Evolutionary conservation across 1,284 basidiomycete genomes (phyloP).

Genomic region (Taiwanofungus camphoratus): DNA sequence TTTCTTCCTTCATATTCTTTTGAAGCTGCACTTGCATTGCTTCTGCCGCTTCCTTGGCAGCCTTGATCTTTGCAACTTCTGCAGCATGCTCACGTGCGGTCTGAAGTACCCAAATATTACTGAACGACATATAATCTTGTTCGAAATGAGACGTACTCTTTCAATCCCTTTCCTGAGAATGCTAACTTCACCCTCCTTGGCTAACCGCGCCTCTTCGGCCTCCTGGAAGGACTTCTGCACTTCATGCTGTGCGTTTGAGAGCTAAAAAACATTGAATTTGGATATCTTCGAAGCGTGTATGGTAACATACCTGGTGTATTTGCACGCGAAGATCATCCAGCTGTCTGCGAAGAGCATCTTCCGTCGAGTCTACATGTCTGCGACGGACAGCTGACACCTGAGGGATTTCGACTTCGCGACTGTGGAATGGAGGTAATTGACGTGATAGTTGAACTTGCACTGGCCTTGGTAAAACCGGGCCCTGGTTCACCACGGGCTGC

Average conservation of each 20-base stretch:
- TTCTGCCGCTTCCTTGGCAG: slow-evolving; percentile 55
- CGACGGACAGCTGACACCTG: not conserved
- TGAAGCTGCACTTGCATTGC: slow-evolving; percentile 46
- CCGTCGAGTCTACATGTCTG: not conserved
- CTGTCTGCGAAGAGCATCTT: slow-evolving; percentile 5
- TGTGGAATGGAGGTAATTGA: too few species aligned
- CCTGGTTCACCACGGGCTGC: too few species aligned
- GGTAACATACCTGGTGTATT: slow-evolving; percentile 2
- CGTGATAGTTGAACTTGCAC: too few species aligned
- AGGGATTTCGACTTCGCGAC: not conserved
- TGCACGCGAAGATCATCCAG: slow-evolving; percentile 6
- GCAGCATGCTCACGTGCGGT: slow-evolving; percentile 50
- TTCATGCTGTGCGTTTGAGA: slow-evolving; percentile 41
- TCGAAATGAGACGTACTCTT: slow-evolving; percentile 35
- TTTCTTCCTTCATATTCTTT: slow-evolving; percentile 57
- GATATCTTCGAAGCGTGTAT: not conserved
- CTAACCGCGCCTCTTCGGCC: slow-evolving; percentile 40
- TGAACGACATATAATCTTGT: not conserved
- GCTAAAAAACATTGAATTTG: slow-evolving; percentile 30
- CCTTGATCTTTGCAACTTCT: slow-evolving; percentile 51
- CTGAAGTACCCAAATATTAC: slow-evolving; percentile 31
- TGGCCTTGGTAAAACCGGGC: too few species aligned
- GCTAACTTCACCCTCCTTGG: slow-evolving; percentile 58
- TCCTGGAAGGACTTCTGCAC: slow-evolving; percentile 40
- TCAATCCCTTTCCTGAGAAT: slow-evolving; percentile 53